Evolutionary conservation across 2,329 filamentous ascomycete genomes (phyloP), one percentile per base, ranked within the genome.

Genomic region (Sclerotinia glacialis): DNA sequence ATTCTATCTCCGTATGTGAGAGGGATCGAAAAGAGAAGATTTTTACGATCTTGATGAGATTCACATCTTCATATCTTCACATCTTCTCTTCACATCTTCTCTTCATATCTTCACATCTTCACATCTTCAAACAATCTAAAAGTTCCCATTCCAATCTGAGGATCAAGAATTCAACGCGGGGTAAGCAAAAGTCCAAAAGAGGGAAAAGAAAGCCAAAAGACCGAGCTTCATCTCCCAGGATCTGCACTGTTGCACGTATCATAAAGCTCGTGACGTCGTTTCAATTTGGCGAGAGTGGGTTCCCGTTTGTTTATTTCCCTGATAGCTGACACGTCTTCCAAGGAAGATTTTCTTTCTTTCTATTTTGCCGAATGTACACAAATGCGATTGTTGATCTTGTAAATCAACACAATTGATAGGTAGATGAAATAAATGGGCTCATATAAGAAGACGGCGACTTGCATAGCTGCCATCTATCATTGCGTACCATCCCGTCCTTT

Each of bases 231-330:
- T 47, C 42, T 60, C 26, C 28, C 11, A 47, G 44, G 56, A 59
- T 59, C 56, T 47, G 16, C 56, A 31, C 21, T 11, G 12, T 16
- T 47, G 26, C 26, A 28, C 56, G 8, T 46, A 59, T 34, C 11
- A 18, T 21, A 56, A 47, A 34, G 56, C 56, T 60, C 56, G 56
- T 60, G 56, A 60, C 42, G 56, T 60, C 56, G 56, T 60, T 60
- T 60, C 12, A 23, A 18, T 47, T 60, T 60, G 56, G 56, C 56
- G 56, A 60, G 56, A 60, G 56, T 60, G 56, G 56, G 21, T 49
- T 37, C 11, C 56, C 44, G 28, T 37, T 60, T 60, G 28, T 59
- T 59, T 47, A 60, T 23, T 60, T 28, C 37, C 23, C 47, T 47
- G 42, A 34, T 47, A 34, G 14, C 21, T 60, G 56, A 49, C 56